Conservation (phyloP, 331 rosid genomes). For the Quercus tomentella region DNA sequence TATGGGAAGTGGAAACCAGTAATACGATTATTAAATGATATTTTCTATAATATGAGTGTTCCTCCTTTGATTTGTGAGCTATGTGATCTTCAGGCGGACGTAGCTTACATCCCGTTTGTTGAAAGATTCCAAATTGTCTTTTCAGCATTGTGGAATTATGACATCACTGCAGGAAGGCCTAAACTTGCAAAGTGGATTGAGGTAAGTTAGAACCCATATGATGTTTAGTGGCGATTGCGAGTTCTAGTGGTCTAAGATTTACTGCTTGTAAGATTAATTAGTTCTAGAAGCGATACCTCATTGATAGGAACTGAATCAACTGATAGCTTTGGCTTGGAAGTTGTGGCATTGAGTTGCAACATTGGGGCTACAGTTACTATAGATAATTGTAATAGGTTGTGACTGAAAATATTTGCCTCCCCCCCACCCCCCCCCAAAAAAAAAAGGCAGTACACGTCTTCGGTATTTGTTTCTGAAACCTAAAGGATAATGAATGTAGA, state of each 20-base stretch:
- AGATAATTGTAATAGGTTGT: too few species aligned
- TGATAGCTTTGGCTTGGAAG: background rate
- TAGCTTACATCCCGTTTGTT: conserved; percentile 62
- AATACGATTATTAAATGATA: background rate
- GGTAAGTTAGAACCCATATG: conserved; percentile 24
- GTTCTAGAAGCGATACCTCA: background rate
- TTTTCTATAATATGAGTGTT: background rate
- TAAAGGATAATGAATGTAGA: background rate
- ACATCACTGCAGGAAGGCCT: conserved; percentile 70
- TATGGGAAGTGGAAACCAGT: background rate
- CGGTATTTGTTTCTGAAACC: background rate
- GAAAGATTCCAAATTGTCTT: conserved; percentile 57
- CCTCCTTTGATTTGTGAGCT: background rate
- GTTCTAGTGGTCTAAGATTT: background rate
- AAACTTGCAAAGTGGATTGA: conserved; percentile 62
- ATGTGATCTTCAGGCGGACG: conserved; percentile 52
- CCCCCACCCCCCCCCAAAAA: too few species aligned
- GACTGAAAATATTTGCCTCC: background rate
- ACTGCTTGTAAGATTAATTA: background rate
- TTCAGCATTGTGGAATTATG: conserved; percentile 40
- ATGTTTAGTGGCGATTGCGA: background rate
- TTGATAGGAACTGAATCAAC: background rate
- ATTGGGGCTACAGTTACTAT: too few species aligned
- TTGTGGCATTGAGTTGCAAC: background rate
- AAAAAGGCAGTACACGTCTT: background rate